These are phyloP conservation scores for Ambrosia trifida DNA, from an alignment of 129 eudicot species.

Conservation along the genomic window DNA sequence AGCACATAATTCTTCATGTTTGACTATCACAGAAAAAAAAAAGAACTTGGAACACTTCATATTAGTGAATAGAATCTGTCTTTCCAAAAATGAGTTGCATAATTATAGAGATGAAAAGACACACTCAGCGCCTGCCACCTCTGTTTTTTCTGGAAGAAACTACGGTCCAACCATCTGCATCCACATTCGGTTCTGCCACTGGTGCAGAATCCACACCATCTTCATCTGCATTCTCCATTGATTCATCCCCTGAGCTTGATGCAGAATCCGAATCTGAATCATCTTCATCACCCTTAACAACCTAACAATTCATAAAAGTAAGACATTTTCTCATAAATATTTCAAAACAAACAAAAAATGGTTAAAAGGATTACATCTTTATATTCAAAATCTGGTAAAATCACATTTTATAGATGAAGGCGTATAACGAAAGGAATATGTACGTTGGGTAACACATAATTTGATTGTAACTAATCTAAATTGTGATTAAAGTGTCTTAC, in stretches of 20 bases:
- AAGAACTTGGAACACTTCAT: slow-evolving; percentile 13
- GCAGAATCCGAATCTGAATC: slow-evolving; percentile 43
- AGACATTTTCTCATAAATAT: background rate
- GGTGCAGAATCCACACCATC: slow-evolving; percentile 43
- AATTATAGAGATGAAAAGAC: background rate
- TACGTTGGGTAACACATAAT: no score
- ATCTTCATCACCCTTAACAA: slow-evolving; percentile 39
- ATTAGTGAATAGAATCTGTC: background rate
- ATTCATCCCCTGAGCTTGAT: slow-evolving; percentile 45
- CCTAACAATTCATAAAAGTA: slow-evolving; percentile 33
- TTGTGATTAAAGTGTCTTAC: background rate
- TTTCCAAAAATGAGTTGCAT: slow-evolving; percentile 21
- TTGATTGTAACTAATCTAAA: no score
- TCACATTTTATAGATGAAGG: no score
- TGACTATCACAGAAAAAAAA: background rate
- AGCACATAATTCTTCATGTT: background rate
- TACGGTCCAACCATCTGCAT: slow-evolving; percentile 78
- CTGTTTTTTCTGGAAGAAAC: slow-evolving; percentile 60
- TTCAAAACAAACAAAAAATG: background rate
- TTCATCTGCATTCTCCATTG: slow-evolving; percentile 40
- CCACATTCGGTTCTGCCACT: slow-evolving; percentile 23
- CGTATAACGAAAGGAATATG: background rate
- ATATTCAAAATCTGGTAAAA: no score
- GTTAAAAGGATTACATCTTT: background rate
- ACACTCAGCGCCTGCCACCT: slow-evolving; percentile 44